Evolutionary conservation across 805 yeast species (phyloP), one percentile per base, ranked within the genome.

Genomic region (Yamadazyma sp.): DNA sequence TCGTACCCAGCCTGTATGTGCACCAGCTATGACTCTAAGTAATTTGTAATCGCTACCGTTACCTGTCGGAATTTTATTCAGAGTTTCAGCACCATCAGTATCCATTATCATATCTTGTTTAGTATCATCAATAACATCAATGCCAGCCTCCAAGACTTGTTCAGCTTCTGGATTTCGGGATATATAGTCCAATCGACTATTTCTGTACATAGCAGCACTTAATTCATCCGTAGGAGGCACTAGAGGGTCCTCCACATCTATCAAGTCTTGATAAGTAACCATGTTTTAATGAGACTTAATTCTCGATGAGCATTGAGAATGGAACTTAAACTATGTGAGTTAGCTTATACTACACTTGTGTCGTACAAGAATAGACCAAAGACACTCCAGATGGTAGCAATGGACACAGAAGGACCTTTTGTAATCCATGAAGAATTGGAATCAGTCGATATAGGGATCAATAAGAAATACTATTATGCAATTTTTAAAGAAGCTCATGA

Each of bases 1-100:
- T 30, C 95, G 70, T 1, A 93, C 87, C 89, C 97, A 89, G 0
- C 99, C 98, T 25, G 76, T 71, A 55, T 93, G 98, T 3, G 98
- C 98, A 3, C 70, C 69, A 1, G 85, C 78, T 1, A 91, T 69
- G 3, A 91, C 87, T 38, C 82, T 69, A 52, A 68, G 70, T 5
- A 86, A 68, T 47, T 76, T 75, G 95, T 35, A 38, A 11, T 34
- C 18, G 7, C 27, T 5, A n/a, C n/a, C n/a, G n/a, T n/a, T n/a
- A n/a, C n/a, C n/a, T n/a, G n/a, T n/a, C n/a, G n/a, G n/a, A n/a
- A n/a, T n/a, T 13, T 27, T 20, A 5, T 15, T 14, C 10, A 27
- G 9, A 11, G 16, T 6, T 6, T 27, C n/a, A 5, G 9, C 25
- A 11, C 5, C 25, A n/a, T 20, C 33, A 7, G 22, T 5, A 7